Base-by-base conservation (phyloP, 1,284 basidiomycete genomes). In the Sporisorium reilianum region DNA sequence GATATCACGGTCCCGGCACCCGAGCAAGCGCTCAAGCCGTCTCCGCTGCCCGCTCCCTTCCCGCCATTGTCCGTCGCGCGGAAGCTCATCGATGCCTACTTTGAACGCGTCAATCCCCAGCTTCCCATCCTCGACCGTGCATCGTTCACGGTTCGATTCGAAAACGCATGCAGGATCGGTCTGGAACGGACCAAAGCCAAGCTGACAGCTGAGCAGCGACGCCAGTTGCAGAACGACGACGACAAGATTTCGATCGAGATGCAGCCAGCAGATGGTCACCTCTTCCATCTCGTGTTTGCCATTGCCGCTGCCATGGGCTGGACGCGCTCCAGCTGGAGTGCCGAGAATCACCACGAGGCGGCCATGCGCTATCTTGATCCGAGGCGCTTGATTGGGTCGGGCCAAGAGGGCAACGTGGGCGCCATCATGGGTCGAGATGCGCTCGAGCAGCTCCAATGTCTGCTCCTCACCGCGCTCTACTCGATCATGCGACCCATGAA, bases 401-500 rank as follows among this genome's bases (percentile, higher is more conserved):
- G 64, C 12, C 58, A 64, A 18, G 68, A 75, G 38, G 68, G 68
- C 48, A 75, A 59, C 23, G 68, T 75, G n/a, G 72, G 72, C 14
- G 72, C 67, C 12, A 75, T 75, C 55, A 67, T 71, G 68, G 73
- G 73, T 7, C 56, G 73, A 28, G 73, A 75, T 32, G 58, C 68
- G 20, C 68, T 75, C 44, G 73, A 75, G 25, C 73, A 75, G 55
- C 73, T 75, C 9, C 68, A 72, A 34, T 75, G 73, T 34, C 57
- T 75, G 14, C 58, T 75, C 5, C 61, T 75, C 32, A 72, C 73
- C 1, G 73, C 73, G 5, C 68, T 75, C 7, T 75, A 75, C 57
- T 75, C 73, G 23, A 75, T 75, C 51, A 75, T 75, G 73, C 60
- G 73, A 18, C 59, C 73, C 22, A 75, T 68, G 68, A 66, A 67